Base-by-base conservation (phyloP, 2,329 filamentous ascomycete species). In the Pseudogymnoascus sp. region DNA sequence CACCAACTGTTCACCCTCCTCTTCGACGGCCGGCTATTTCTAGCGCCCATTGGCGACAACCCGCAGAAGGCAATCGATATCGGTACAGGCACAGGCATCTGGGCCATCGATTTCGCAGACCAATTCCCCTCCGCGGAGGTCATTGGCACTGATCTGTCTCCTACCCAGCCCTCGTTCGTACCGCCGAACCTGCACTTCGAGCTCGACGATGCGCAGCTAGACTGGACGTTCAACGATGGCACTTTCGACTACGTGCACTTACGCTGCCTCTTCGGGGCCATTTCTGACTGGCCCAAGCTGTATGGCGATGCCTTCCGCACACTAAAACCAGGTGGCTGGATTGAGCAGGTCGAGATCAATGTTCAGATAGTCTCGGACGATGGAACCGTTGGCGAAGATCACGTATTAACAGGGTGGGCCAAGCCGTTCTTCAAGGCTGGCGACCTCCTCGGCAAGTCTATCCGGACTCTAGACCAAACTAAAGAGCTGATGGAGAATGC, bases 381-480 rank as follows among this genome's bases (percentile, higher is more conserved):
- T 52, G 61, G 45, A 5, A 43, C 63, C 3, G 43, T 64, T 11
- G 37, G 5, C 9, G n/a, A 59, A 21, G 61, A 64, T 5, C 58
- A 59, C 25, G 6, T 40, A 2, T n/a, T 64, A 5, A 23, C 35
- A 14, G 61, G 61, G 11, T 61, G 43, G 43, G 33, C 43, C 2
- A 61, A 52, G 12, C 33, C 62, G 3, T 61, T 82, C 52, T 76
- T 74, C 4, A 80, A 72, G 5, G 69, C 71, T 65, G 75, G 75
- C 3, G 63, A 73, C 31, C 69, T 64, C 25, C 74, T 73, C 59
- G 75, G 70, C 70, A 64, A 49, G 31, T n/a, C 52, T 3, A 38
- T 60, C 5, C 41, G 52, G 28, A 40, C 43, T 28, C 14, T 59
- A 18, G 52, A 63, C 4, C 8, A 63, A 8, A n/a, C 60, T 9